Evolutionary conservation across 1,284 basidiomycete species (phyloP).

Genomic region (Puccinia triticina): DNA sequence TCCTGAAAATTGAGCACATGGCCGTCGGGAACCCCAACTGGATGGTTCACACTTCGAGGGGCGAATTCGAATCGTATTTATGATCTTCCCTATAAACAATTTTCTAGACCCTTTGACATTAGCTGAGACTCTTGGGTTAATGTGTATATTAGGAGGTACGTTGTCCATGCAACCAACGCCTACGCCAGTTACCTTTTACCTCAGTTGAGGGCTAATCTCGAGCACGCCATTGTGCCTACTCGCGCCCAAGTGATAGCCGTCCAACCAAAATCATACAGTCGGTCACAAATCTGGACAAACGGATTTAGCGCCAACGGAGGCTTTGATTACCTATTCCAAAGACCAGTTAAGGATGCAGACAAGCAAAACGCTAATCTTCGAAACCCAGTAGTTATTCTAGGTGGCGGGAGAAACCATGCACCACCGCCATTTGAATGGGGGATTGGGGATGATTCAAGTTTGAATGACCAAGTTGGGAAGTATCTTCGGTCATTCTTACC

Average conservation of each 20-base stretch:
- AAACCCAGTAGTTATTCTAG: constrained; percentile 71
- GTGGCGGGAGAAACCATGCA: constrained; percentile 69
- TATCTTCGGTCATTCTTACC: constrained; percentile 68
- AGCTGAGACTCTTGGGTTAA: background rate
- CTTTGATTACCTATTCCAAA: constrained; percentile 78
- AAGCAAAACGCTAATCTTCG: constrained; percentile 63
- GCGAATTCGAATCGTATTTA: constrained; percentile 57
- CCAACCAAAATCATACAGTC: constrained; percentile 63
- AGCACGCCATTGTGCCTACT: constrained; percentile 69
- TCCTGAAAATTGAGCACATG: constrained; percentile 63
- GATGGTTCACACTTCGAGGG: constrained; percentile 68
- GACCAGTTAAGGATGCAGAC: constrained; percentile 61
- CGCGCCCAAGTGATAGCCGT: constrained; percentile 73
- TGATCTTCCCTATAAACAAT: background rate
- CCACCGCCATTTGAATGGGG: constrained; percentile 65
- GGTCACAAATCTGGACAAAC: constrained; percentile 50
- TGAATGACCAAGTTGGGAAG: constrained; percentile 65
- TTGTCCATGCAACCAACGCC: constrained; percentile 79
- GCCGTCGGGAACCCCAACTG: constrained; percentile 61
- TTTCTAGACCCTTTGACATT: background rate
- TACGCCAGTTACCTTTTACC: constrained; percentile 73
- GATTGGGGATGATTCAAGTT: constrained; percentile 68
- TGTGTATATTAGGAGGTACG: constrained; percentile 63
- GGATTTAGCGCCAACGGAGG: constrained; percentile 61
- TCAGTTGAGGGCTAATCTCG: constrained; percentile 65